phyloP scores from a whole-genome alignment of 352 stramenopile species.

The Thraustochytrium striatum region DNA sequence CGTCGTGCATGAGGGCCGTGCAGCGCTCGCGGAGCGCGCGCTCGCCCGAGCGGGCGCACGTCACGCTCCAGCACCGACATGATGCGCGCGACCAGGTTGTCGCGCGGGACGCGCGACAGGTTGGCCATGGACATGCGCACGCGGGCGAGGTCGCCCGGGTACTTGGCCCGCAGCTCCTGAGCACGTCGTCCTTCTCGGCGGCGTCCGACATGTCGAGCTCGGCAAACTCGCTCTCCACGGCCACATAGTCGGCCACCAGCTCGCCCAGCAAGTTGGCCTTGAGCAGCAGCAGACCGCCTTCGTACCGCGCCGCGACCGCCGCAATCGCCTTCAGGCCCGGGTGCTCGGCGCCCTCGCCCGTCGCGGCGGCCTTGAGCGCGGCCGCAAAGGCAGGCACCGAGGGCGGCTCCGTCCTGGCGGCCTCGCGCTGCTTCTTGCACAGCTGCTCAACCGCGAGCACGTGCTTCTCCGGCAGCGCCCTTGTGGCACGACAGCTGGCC shows the following conservation, averaged over 20 bases:
- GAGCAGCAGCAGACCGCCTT: conserved; percentile 59
- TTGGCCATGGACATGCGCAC: conserved; percentile 38
- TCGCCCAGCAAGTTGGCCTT: conserved; percentile 33
- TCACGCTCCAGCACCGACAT: conserved; percentile 8
- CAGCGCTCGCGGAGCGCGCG: conserved; percentile 62
- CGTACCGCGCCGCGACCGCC: conserved; percentile 71
- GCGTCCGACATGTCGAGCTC: conserved; percentile 38
- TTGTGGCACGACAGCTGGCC: conserved; percentile 91
- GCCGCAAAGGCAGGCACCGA: conserved; percentile 67
- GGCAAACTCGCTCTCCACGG: conserved; percentile 46
- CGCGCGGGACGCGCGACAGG: conserved; percentile 24
- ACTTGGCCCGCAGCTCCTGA: conserved; percentile 41
- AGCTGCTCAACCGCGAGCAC: conserved; percentile 57
- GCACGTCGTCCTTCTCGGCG: conserved; percentile 47
- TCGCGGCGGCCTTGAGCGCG: conserved; percentile 51
- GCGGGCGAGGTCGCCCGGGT: conserved; percentile 10
- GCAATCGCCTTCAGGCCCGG: conserved; percentile 63
- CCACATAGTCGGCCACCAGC: conserved; percentile 50
- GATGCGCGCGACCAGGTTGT: conserved; percentile 27
- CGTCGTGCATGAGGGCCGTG: conserved; percentile 71
- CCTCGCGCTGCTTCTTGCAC: conserved; percentile 52
- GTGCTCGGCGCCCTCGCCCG: conserved; percentile 29
- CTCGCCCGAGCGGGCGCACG: neutral
- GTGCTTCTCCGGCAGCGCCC: conserved; percentile 86
- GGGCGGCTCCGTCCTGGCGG: conserved; percentile 63